Percentiles rank a stretch among this genome's conserved stretches.
Conservation (phyloP, 2,329 filamentous ascomycete species). For the Polytolypa hystricis region DNA sequence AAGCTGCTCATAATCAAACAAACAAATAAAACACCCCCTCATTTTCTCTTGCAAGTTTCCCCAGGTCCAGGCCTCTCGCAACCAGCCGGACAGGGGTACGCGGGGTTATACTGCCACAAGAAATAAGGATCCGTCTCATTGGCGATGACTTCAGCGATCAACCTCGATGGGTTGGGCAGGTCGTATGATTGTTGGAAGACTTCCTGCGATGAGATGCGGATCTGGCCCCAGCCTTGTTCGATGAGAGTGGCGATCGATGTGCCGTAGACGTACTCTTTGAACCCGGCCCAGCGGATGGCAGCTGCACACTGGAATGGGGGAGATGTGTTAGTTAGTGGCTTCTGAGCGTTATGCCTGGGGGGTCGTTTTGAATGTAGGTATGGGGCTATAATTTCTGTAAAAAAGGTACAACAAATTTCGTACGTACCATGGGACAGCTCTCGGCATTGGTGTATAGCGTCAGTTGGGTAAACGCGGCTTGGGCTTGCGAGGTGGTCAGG, state of each 20-base stretch:
- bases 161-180: constrained; percentile 27
- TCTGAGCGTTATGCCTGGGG: too few relatives aligned
- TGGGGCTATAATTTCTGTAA: too few relatives aligned
- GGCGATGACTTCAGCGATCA: constrained; percentile 37
- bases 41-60: neutral
- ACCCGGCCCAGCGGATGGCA: constrained; percentile 46
- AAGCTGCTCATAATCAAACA: too few relatives aligned
- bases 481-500: constrained; percentile 30
- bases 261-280: constrained; percentile 46
- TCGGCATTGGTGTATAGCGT: constrained; percentile 48
- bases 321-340: constrained; percentile 1
- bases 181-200: constrained; percentile 28
- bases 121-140: constrained; percentile 47
- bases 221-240: constrained; percentile 41
- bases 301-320: constrained; percentile 40
- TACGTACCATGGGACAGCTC: constrained; percentile 42
- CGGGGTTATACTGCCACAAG: constrained; percentile 41
- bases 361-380: too few relatives aligned
- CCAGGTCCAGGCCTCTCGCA: constrained; percentile 14
- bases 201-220: constrained; percentile 36
- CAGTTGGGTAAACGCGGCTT: constrained; percentile 37
- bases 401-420: too few relatives aligned
- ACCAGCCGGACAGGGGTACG: constrained; percentile 24
- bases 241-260: constrained; percentile 40
- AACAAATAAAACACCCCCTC: too few relatives aligned